Evolutionary conservation across 352 stramenopile species (phyloP).

Genomic region (Pythium sp.): DNA sequence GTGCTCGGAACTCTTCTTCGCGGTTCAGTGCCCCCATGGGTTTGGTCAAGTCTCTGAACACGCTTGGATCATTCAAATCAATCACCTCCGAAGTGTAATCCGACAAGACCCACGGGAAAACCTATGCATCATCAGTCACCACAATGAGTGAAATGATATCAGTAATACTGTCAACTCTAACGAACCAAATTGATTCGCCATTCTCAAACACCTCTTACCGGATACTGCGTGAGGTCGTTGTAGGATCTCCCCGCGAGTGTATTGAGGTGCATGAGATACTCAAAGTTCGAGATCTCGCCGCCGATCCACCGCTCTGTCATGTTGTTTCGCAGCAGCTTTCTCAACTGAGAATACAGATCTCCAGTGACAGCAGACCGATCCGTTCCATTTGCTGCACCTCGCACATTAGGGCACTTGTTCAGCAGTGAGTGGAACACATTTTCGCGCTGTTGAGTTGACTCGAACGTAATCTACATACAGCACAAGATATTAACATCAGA

Average conservation of each 20-base stretch:
- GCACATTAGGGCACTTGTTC: conserved; percentile 67
- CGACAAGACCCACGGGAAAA: conserved; percentile 97
- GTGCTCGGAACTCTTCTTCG: conserved; percentile 70
- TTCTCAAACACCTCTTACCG: conserved; percentile 36
- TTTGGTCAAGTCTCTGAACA: conserved; percentile 96
- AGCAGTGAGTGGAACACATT: conserved; percentile 75
- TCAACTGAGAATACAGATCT: conserved; percentile 66
- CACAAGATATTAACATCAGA: neutral
- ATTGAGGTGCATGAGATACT: conserved; percentile 97
- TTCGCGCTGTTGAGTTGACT: conserved; percentile 58
- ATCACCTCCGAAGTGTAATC: conserved; percentile 94
- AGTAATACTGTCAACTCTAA: neutral
- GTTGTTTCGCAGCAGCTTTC: conserved; percentile 66
- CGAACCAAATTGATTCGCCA: neutral
- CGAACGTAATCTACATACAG: conserved; percentile 53
- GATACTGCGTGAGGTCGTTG: conserved; percentile 98
- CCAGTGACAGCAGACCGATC: conserved; percentile 40
- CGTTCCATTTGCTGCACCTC: conserved; percentile 59
- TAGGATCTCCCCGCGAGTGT: conserved; percentile 95
- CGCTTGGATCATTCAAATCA: conserved; percentile 89
- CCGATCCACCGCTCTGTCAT: conserved; percentile 79
- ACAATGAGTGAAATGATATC: neutral
- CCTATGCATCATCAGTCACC: conserved; percentile 7
- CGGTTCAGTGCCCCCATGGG: conserved; percentile 96
- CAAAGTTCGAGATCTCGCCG: conserved; percentile 87